A percentile compares a stretch with the other conserved stretches of the same genome.
These are phyloP conservation scores for Termitomyces sp. DNA, from an alignment of 768 basidiomycete species.

Conservation along the genomic window DNA sequence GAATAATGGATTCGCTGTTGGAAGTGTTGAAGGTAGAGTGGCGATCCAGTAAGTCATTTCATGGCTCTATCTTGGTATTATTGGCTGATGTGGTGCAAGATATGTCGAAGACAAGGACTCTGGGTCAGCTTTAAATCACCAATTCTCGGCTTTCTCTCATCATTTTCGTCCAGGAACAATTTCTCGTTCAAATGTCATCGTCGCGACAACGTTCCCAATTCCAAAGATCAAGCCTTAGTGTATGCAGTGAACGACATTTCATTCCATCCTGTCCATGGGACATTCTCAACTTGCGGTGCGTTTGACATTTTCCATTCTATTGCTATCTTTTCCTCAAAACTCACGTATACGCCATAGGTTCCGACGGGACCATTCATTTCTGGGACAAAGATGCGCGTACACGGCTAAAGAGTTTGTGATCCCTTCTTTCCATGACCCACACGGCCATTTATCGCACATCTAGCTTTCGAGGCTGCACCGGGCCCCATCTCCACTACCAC, in stretches of 20 bases:
- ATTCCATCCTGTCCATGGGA: constrained; percentile 81
- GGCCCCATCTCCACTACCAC: constrained; percentile 75
- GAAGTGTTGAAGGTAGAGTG: constrained; percentile 86
- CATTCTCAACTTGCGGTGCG: constrained; percentile 74
- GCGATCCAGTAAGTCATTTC: constrained; percentile 79
- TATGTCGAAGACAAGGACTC: constrained; percentile 83
- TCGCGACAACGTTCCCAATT: constrained; percentile 46
- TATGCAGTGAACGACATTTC: constrained; percentile 83
- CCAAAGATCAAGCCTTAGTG: constrained; percentile 64
- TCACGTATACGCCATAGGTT: constrained; percentile 33
- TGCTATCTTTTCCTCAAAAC: constrained; percentile 11
- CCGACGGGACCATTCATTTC: constrained; percentile 85
- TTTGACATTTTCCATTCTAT: constrained; percentile 7
- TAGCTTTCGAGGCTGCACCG: constrained; percentile 68
- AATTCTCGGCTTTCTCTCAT: neutral
- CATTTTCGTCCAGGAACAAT: constrained; percentile 45
- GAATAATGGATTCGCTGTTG: constrained; percentile 73
- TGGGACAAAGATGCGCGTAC: constrained; percentile 95
- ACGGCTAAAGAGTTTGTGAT: constrained; percentile 74
- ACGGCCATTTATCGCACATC: neutral
- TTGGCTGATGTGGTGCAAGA: constrained; percentile 30
- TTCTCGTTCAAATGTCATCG: constrained; percentile 88
- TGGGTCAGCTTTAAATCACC: constrained; percentile 33
- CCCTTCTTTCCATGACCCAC: neutral
- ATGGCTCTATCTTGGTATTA: neutral